Base-by-base conservation (phyloP, 2,329 filamentous ascomycete species). In the Exophiala viscosa region DNA sequence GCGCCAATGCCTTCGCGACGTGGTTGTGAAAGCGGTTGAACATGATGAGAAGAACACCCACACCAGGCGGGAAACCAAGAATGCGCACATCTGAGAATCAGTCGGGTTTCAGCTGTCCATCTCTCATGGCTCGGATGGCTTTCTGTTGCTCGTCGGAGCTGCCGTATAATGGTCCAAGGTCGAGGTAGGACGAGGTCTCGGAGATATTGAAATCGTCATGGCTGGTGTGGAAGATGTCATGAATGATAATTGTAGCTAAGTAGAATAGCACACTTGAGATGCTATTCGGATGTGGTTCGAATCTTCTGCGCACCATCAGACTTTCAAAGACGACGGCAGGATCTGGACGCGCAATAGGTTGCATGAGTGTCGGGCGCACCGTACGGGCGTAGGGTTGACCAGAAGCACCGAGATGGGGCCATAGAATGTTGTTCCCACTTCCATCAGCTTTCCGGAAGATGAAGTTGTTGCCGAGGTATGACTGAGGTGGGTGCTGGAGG, bases 191-290 rank as follows among this genome's bases (percentile, higher is more conserved):
- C 0, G 85, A 89, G 0, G 84, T 88, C 57, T 82, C 73, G 0
- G 82, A 86, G 50, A 79, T 81, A 50, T 80, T 81, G 63, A 75
- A 78, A 65, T 90, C 83, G 4, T 72, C 72, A 20, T 82, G 80
- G 60, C 80, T 81, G 1, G 85, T 87, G 34, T 81, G 76, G 69
- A 88, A 88, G 45, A 85, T 71, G 62, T 86, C 83, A 59, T 81
- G 79, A 46, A 80, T 82, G 54, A 83, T 81, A 62, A 91, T 85
- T 5, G 85, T 82, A 0, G 86, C 87, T 39, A 88, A 73, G 59
- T 90, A 89, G 67, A 88, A 89, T 13, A 91, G 72, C 70, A 89
- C 82, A 61, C 83, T 85, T 0, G 86, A 90, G 36, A 90, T 83
- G n/a, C 82, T 79, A 45, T 85, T 85, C 0, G 85, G 83, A 65